Conservation (phyloP, 2,329 filamentous ascomycete genomes). For the Aureobasidium subglaciale region DNA sequence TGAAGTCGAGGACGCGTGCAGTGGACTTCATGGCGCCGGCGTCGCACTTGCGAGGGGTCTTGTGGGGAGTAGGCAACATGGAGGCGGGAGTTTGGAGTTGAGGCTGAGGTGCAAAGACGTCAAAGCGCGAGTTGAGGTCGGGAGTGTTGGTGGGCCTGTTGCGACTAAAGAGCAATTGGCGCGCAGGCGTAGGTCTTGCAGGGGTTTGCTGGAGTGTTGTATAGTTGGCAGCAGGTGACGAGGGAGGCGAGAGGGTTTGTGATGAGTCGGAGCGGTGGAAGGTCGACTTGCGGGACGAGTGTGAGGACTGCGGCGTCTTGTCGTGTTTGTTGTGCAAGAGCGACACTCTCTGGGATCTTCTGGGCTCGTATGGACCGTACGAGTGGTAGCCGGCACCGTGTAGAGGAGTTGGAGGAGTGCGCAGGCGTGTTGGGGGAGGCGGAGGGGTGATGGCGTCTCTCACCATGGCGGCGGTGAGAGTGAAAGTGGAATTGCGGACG, state of each 20-base stretch:
- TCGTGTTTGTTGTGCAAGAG: conserved; percentile 5
- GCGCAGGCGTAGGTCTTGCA: conserved; percentile 6
- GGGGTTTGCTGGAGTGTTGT: neutral
- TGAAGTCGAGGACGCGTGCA: conserved; percentile 45
- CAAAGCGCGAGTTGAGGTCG: neutral
- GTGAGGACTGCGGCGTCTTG: neutral
- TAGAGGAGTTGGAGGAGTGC: conserved; percentile 62
- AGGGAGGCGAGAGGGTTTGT: conserved; percentile 36
- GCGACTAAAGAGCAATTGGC: conserved; percentile 4
- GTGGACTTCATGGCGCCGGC: conserved; percentile 39
- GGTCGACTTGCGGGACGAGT: conserved; percentile 15
- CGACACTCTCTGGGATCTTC: conserved; percentile 57
- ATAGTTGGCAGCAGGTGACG: conserved; percentile 26
- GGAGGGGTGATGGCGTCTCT: conserved; percentile 39
- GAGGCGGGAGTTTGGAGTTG: neutral
- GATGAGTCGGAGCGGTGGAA: conserved; percentile 35
- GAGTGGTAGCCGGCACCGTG: conserved; percentile 57
- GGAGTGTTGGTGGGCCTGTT: conserved; percentile 1
- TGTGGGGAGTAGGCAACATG: conserved; percentile 71
- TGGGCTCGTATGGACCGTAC: conserved; percentile 66
- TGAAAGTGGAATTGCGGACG: neutral
- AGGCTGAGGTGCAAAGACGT: conserved; percentile 7
- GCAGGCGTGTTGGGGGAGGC: conserved; percentile 57
- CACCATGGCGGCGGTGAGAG: conserved; percentile 4
- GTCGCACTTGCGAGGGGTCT: conserved; percentile 62